Base-by-base conservation (phyloP, 345 rosid species). In the Sisymbrium irio region DNA sequence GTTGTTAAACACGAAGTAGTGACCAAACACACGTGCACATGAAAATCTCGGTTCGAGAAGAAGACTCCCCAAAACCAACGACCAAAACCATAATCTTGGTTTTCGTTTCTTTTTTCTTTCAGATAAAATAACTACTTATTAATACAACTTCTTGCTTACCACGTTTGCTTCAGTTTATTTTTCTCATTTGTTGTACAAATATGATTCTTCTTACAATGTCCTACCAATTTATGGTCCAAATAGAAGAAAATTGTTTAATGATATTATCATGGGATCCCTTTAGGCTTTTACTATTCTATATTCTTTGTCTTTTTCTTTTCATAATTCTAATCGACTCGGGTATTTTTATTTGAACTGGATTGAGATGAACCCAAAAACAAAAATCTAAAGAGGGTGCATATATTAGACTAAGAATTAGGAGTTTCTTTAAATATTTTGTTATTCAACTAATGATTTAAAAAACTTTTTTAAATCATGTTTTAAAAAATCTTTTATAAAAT, bases 11-110 rank as follows among this genome's bases (percentile, higher is more conserved):
- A 77, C 80, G 76, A 77, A 71, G 80, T 65, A 77, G 80, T 77
- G 72, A 71, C 73, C 77, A 71, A 71, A 77, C 80, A 55, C 76
- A 77, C 80, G 80, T 77, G 80, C 80, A 77, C 77, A 77, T 71
- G 80, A 64, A 70, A 19, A 58, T 59, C 80, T 77, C 63, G 72
- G 77, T 71, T 77, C 80, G 72, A 77, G 76, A 71, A 64, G 62
- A 64, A 77, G 80, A 71, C 76, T 77, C 80, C 47, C 67, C 15
- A 51, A 75, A 50, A 50, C 79, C 79, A 75, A 66, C 72, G 78
- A 66, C 60, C 71, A 63, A 55, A 76, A 55, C 60, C 69, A 70
- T 77, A 77, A 64, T 57, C 67, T 77, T 77, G 76, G 62, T 57
- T 57, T 65, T 65, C 80, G 76, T 51, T 77, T 58, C 50, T 1